These are phyloP conservation scores for Ceratonia siliqua DNA, from an alignment of 306 rosid genomes.

Conservation along the genomic window DNA sequence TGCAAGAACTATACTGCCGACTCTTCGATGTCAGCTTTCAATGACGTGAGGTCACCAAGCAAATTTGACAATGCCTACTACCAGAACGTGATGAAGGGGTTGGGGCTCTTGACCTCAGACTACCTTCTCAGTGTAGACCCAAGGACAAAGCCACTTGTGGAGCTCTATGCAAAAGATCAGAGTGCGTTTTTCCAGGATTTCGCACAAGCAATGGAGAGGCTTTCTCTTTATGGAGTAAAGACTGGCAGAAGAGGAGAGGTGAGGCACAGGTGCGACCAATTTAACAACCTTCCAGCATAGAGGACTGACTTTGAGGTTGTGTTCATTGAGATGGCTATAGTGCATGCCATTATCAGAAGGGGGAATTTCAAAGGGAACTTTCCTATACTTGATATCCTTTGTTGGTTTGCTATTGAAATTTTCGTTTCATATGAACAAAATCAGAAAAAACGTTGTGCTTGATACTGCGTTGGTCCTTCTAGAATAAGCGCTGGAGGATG, in stretches of 20 bases:
- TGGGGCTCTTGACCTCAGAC: conserved; percentile 47
- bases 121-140: conserved; percentile 13
- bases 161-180: conserved; percentile 41
- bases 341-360: too few relatives aligned
- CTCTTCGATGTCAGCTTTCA: conserved; percentile 42
- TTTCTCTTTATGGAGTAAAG: conserved; percentile 34
- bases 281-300: conserved; percentile 24
- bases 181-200: conserved; percentile 46
- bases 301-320: neutral
- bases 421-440: too few relatives aligned
- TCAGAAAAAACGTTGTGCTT: too few relatives aligned
- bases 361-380: too few relatives aligned
- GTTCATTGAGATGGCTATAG: too few relatives aligned
- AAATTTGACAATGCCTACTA: conserved; percentile 53
- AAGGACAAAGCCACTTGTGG: conserved; percentile 47
- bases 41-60: conserved; percentile 50
- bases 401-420: too few relatives aligned
- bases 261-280: conserved; percentile 45
- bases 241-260: conserved; percentile 43
- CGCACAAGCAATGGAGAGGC: conserved; percentile 35
- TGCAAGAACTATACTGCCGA: conserved; percentile 40
- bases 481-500: too few relatives aligned
- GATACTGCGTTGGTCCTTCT: too few relatives aligned
- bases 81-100: conserved; percentile 36
- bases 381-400: too few relatives aligned